Conservation (phyloP, 1,139 yeast species). For the Kodamaea suecica region DNA sequence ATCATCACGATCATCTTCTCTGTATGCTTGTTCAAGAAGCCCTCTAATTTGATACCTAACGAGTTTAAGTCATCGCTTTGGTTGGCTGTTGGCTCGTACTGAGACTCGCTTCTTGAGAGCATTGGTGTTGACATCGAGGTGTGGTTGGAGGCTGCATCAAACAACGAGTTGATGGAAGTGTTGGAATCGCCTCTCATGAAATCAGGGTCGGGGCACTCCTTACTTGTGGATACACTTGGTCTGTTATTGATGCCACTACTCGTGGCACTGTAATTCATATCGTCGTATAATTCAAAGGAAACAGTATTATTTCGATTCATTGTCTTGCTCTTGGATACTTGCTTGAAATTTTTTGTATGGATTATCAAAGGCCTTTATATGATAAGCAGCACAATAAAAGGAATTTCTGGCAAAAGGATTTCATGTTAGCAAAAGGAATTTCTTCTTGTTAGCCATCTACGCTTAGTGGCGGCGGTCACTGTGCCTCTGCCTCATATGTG, state of each 20-base stretch:
- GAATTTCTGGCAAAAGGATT: too few species aligned
- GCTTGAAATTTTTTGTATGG: too few species aligned
- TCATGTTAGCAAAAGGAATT: background rate
- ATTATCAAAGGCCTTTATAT: background rate
- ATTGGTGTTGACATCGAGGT: constrained; percentile 12
- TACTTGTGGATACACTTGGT: background rate
- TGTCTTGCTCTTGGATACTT: too few species aligned
- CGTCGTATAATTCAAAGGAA: constrained; percentile 9
- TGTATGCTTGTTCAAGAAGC: background rate
- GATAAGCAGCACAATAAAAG: too few species aligned
- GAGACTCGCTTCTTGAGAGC: constrained; percentile 15
- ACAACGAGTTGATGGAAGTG: constrained; percentile 29
- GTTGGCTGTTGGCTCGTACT: too few species aligned
- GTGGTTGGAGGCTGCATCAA: constrained; percentile 16
- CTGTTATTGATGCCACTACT: constrained; percentile 1
- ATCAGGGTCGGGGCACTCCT: constrained; percentile 2
- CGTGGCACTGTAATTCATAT: constrained; percentile 5
- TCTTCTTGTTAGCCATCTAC: too few species aligned
- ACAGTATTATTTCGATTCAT: constrained; percentile 4
- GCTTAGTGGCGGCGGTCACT: too few species aligned
- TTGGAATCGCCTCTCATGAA: constrained; percentile 18
- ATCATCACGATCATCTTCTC: constrained; percentile 38
- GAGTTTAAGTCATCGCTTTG: background rate
- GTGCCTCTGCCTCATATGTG: too few species aligned
- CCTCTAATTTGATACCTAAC: constrained; percentile 3